Evolutionary conservation across 2,329 filamentous ascomycete species (phyloP).

Genomic region (Teratosphaeria epicoccoides): DNA sequence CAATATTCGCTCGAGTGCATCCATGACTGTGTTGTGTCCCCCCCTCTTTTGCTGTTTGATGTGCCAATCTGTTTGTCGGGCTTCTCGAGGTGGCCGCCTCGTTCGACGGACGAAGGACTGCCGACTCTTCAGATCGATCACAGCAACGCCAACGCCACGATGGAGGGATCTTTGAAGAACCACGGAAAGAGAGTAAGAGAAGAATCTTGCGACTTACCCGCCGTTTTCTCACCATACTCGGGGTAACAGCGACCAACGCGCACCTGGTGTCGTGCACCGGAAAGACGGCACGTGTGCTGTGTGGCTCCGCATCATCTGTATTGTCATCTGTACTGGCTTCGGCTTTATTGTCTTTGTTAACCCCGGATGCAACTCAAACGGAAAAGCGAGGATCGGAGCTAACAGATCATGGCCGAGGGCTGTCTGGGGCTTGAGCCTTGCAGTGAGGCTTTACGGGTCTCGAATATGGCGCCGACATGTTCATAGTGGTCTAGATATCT

Average conservation of each 20-base stretch:
- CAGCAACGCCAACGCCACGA: background rate
- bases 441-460: too few species aligned
- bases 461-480: too few species aligned
- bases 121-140: background rate
- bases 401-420: background rate
- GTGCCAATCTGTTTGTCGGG: background rate
- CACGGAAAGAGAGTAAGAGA: background rate
- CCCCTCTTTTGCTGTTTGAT: background rate
- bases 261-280: background rate
- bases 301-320: background rate
- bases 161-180: too few species aligned
- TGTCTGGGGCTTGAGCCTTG: background rate
- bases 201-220: background rate
- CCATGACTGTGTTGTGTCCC: conserved; percentile 23
- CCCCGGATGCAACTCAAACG: background rate
- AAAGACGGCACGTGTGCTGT: background rate
- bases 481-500: too few species aligned
- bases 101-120: background rate
- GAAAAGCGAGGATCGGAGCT: background rate
- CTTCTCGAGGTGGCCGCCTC: background rate
- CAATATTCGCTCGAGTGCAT: conserved; percentile 34
- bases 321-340: too few species aligned
- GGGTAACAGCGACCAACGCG: background rate
- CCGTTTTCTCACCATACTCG: background rate
- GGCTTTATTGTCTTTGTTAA: background rate